Conservation (phyloP, 345 rosid genomes). For the Kandelia obovata region DNA sequence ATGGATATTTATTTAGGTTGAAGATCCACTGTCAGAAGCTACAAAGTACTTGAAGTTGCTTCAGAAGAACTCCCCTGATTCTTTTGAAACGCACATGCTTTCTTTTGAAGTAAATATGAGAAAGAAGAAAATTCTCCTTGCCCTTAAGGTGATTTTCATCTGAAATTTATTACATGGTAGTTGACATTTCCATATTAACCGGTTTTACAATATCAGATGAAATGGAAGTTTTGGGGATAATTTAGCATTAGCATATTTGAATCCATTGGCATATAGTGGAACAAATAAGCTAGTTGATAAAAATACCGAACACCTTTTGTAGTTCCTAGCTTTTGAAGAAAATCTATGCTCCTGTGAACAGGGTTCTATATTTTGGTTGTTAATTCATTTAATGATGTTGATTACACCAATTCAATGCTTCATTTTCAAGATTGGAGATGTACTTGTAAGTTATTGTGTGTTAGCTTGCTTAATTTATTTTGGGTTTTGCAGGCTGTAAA, state of each 20-base stretch:
- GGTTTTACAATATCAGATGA: neutral
- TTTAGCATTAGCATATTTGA: neutral
- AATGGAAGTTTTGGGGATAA: neutral
- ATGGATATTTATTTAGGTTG: slow-evolving; percentile 50
- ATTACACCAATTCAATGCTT: too few species aligned
- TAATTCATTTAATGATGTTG: neutral
- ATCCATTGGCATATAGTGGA: neutral
- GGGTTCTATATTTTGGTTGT: neutral
- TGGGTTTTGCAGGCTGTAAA: slow-evolving; percentile 62
- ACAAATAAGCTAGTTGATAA: slow-evolving; percentile 2
- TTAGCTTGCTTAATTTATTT: neutral
- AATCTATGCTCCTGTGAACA: neutral
- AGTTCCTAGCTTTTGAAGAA: neutral
- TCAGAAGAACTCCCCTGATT: slow-evolving; percentile 72
- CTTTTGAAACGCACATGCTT: slow-evolving; percentile 90
- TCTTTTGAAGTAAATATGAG: slow-evolving; percentile 96
- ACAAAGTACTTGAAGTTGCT: slow-evolving; percentile 90
- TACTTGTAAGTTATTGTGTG: too few species aligned
- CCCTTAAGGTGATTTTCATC: slow-evolving; percentile 65
- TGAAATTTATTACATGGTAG: neutral
- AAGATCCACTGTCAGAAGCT: slow-evolving; percentile 86
- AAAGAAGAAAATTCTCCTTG: slow-evolving; percentile 82
- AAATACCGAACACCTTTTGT: neutral
- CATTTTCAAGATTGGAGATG: neutral
- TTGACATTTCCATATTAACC: neutral